Evolutionary conservation across 305 asterid genomes (phyloP), one percentile per base, ranked within the genome.

Genomic region (Solanum hybrid): DNA sequence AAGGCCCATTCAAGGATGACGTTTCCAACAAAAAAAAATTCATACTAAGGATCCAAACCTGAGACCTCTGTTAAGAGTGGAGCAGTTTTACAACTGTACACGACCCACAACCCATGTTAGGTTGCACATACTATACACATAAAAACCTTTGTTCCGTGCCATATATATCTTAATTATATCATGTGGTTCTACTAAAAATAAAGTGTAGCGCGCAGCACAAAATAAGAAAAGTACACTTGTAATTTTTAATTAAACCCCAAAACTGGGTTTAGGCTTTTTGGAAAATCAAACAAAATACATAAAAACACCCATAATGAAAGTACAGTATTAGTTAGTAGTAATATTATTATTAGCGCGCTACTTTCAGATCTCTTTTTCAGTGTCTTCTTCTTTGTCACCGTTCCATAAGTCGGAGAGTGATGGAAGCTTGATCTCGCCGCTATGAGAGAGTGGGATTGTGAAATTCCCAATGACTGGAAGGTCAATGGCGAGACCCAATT

Each of bases 391-490:
- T 82, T 41, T 45, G 15, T 65, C 88, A 45, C 75, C 89, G 7
- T 65, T 68, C 79, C 70, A 86, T 36, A 91, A 87, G 9, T 88
- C 89, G 0, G 91, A 51, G 12, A 90, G 27, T 7, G 90, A 82
- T n/a, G 90, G 93, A 10, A 91, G 83, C 85, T 91, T 90, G 85
- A 91, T 90, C 88, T 89, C 92, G 4, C 92, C 92, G 83, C 33
- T 88, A 32, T 87, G 86, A 36, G 91, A 84, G 26, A 92, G 84
- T 7, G 93, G 94, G 29, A 91, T 92, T 79, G 89, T 92, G 38
- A 90, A 68, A 51, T 92, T 70, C 10, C 93, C 93, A 6, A 91
- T n/a, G n/a, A 91, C 75, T 1, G 93, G 94, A 79, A 92, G 89
- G 29, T 92, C 93, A 91, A 92, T 57, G 13, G 91, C 87, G 45